Evolutionary conservation across 495 filamentous ascomycete genomes (phyloP).

Genomic region (Penicillium canariense): DNA sequence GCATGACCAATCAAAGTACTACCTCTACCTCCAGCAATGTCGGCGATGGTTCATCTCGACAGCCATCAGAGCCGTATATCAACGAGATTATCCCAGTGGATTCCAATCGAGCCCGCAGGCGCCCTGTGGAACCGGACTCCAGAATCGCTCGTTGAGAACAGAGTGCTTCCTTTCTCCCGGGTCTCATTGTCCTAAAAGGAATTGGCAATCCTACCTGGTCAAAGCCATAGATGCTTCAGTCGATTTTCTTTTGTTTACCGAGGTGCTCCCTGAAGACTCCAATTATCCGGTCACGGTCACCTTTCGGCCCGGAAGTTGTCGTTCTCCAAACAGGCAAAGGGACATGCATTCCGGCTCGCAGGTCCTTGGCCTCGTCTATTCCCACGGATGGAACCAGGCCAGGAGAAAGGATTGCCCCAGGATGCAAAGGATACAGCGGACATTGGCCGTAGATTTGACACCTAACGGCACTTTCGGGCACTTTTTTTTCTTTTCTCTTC

Average conservation of each 20-base stretch:
- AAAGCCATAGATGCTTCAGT: not conserved
- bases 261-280: no score
- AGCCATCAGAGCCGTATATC: slow-evolving; percentile 45
- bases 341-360: not conserved
- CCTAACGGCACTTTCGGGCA: not conserved
- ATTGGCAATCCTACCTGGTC: slow-evolving; percentile 1
- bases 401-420: not conserved
- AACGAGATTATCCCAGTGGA: slow-evolving; percentile 49
- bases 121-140: slow-evolving; percentile 27
- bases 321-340: no score
- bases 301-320: no score
- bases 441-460: not conserved
- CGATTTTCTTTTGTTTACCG: no score
- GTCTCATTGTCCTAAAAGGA: not conserved
- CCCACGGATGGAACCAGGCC: not conserved
- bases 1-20: slow-evolving; percentile 40
- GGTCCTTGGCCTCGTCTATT: not conserved
- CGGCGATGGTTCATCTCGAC: slow-evolving; percentile 17
- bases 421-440: not conserved
- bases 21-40: slow-evolving; percentile 3
- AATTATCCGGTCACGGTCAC: no score
- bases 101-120: slow-evolving; percentile 33
- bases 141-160: slow-evolving; percentile 29
- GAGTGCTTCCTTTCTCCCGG: not conserved
- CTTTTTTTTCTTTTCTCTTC: not conserved